phyloP scores from a whole-genome alignment of 345 rosid species.

The Cochlearia excelsa region DNA sequence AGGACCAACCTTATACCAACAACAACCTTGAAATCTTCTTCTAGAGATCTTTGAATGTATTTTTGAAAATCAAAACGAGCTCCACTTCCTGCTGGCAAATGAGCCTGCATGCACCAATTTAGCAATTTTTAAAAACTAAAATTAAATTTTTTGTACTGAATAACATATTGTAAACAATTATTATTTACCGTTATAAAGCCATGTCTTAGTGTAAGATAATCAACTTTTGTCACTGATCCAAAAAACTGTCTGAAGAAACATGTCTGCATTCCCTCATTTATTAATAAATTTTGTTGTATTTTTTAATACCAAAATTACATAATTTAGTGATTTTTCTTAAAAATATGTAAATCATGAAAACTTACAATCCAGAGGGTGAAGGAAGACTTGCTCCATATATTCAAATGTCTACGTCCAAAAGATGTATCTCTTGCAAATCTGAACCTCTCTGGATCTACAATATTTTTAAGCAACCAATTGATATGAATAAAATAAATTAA shows the following conservation, averaged over 20 bases:
- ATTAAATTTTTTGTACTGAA: background rate
- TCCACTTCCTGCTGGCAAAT: slow-evolving; percentile 72
- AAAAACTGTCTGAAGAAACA: slow-evolving; percentile 94
- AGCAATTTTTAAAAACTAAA: background rate
- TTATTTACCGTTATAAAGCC: slow-evolving; percentile 74
- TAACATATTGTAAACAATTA: background rate
- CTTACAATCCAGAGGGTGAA: slow-evolving; percentile 82
- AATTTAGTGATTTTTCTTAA: too few relatives aligned
- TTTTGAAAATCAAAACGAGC: slow-evolving; percentile 72
- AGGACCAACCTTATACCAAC: slow-evolving; percentile 73
- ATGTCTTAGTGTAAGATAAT: slow-evolving; percentile 81
- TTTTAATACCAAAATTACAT: too few relatives aligned
- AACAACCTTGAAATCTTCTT: slow-evolving; percentile 80
- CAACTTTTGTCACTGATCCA: slow-evolving; percentile 80
- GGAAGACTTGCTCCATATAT: slow-evolving; percentile 65
- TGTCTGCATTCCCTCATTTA: slow-evolving; percentile 42
- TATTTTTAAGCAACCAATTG: too few relatives aligned
- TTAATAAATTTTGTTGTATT: slow-evolving; percentile 1
- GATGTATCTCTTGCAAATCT: slow-evolving; percentile 35
- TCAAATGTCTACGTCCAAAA: slow-evolving; percentile 80
- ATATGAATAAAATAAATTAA: too few relatives aligned
- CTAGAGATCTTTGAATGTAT: slow-evolving; percentile 79
- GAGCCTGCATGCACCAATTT: slow-evolving; percentile 55
- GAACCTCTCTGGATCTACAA: slow-evolving; percentile 89
- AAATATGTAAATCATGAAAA: background rate